phyloP scores from a whole-genome alignment of 2,329 filamentous ascomycete species.

The Fusarium beomiforme region DNA sequence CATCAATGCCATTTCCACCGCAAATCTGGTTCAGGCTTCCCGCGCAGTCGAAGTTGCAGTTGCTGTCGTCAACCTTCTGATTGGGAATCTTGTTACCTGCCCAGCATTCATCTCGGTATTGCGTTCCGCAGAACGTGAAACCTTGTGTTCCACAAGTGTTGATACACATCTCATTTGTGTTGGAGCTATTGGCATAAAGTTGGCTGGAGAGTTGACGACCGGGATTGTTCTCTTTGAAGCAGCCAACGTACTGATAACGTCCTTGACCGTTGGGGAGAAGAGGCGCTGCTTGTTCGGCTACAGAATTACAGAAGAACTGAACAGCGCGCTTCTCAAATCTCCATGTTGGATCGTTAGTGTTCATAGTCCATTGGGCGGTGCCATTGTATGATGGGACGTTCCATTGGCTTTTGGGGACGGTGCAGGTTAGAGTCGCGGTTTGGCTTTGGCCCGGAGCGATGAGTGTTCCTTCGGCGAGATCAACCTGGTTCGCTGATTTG shows the following conservation, averaged over 20 bases:
- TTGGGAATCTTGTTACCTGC: constrained; percentile 59
- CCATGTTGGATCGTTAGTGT: constrained; percentile 62
- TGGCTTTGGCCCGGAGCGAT: constrained; percentile 60
- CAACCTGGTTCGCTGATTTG: constrained; percentile 63
- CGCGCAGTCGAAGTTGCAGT: constrained; percentile 63
- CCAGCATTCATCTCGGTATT: constrained; percentile 66
- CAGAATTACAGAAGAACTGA: constrained; percentile 61
- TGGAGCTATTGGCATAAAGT: constrained; percentile 52
- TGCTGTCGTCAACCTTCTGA: constrained; percentile 53
- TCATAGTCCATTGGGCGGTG: constrained; percentile 64
- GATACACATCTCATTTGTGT: constrained; percentile 58
- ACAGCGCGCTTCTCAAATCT: constrained; percentile 59
- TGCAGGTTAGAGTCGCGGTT: constrained; percentile 63
- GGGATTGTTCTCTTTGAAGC: constrained; percentile 66
- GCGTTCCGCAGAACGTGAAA: constrained; percentile 57
- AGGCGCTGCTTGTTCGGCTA: constrained; percentile 63
- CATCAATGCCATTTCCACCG: constrained; percentile 58
- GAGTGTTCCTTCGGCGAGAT: constrained; percentile 65
- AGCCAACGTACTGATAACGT: constrained; percentile 63
- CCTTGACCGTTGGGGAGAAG: constrained; percentile 55
- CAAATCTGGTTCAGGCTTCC: constrained; percentile 62
- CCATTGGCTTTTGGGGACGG: constrained; percentile 66
- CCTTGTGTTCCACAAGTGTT: constrained; percentile 50
- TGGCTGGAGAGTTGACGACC: constrained; percentile 59
- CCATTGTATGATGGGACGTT: constrained; percentile 62